A percentile compares a stretch with the other conserved stretches of the same genome.
Conservation (phyloP, 1,284 basidiomycete species). For the Hymenochaete sp. region DNA sequence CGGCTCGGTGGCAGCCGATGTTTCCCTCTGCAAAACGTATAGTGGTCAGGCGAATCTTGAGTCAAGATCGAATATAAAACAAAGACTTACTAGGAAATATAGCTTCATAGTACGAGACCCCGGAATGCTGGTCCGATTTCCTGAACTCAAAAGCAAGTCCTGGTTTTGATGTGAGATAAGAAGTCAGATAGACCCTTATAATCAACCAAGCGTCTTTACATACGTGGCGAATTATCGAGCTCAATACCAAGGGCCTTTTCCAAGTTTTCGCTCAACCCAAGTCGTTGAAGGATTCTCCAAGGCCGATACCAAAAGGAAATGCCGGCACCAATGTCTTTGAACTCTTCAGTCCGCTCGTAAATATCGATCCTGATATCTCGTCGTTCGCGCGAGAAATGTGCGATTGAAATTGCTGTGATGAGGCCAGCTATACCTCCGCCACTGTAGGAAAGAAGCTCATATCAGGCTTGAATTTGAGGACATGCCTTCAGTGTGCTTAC, state of each 20-base stretch:
- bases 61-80: neutral
- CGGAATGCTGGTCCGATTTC: constrained; percentile 29
- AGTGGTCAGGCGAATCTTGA: neutral
- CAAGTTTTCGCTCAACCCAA: constrained; percentile 25
- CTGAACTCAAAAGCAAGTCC: constrained; percentile 28
- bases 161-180: constrained; percentile 1
- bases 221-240: constrained; percentile 1
- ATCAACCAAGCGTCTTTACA: neutral
- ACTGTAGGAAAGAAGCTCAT: constrained; percentile 16
- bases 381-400: constrained; percentile 19
- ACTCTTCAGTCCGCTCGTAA: constrained; percentile 30
- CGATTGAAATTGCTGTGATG: constrained; percentile 30
- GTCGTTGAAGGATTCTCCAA: constrained; percentile 26
- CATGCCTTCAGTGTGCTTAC: neutral
- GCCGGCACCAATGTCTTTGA: constrained; percentile 31
- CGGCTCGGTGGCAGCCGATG: constrained; percentile 32
- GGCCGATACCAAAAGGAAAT: constrained; percentile 31
- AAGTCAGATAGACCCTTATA: neutral
- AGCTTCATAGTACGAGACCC: constrained; percentile 25
- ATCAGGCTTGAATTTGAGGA: neutral
- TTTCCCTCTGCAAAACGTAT: constrained; percentile 29
- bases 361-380: constrained; percentile 30
- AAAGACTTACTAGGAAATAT: constrained; percentile 25
- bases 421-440: constrained; percentile 36
- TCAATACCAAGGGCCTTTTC: constrained; percentile 7